Base-by-base conservation (phyloP, 2,329 filamentous ascomycete species). In the Coniochaeta ligniaria region DNA sequence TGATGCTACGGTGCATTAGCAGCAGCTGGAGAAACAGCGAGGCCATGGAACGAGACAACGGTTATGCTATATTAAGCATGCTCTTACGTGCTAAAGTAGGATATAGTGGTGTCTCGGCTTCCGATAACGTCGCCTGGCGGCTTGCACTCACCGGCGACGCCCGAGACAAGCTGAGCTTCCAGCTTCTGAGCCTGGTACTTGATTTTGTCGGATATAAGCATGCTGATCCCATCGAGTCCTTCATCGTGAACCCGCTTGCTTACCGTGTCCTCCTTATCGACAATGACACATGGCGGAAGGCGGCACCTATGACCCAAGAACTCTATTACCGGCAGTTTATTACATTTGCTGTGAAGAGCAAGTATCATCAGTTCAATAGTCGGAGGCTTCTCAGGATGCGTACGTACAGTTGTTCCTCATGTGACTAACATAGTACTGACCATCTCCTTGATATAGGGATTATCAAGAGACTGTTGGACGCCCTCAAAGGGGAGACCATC, bases 1-100 rank as follows among this genome's bases (percentile, higher is more conserved):
- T 96, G 68, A 80, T 96, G 28, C 92, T 97, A 63, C 86, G 90
- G 65, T 91, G 91, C 62, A 90, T 97, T 57, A 89, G 90, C 65
- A 89, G 90, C 64, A 98, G 90, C 71, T 99, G 96, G 95, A 85
- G 95, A 64, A 98, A 98, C 66, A 98, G 95, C 66, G 96, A 99
- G 72, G 93, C 95, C 28, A 97, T 99, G 90, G 95, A 99, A 73
- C 88, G 91, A 68, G 92, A 96, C 62, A 95, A 96, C 66, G 96
- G 94, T 0, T 99, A 97, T 71, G 89, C 91, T 28, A 90, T 98
- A 38, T 77, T 99, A 58, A 90, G 90, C 45, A 86, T 92, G 73
- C 81, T 98, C 20, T 76, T 99, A 26, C 87, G 92, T 60, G 90
- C 91, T 60, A 97, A 96, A 72, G 79, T 96, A 35, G 89, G 89